Evolutionary conservation across 2,329 filamentous ascomycete species (phyloP), one percentile per base, ranked within the genome.

Genomic region (Grosmannia penicillata): DNA sequence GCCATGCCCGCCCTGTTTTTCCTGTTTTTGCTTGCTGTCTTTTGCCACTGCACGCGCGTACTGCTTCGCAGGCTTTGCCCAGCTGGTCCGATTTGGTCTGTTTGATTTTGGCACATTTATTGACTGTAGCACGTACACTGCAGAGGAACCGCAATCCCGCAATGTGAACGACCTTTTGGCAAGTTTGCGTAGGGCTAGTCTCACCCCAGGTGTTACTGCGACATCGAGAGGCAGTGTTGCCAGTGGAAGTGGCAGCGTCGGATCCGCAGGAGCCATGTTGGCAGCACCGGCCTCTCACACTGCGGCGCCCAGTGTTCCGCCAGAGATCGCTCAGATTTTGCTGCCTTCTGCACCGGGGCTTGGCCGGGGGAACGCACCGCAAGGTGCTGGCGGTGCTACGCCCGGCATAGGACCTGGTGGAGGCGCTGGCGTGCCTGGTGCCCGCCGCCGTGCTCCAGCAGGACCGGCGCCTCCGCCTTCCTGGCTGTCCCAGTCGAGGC

Each of bases 101-200:
- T n/a, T n/a, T n/a, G n/a, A n/a, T n/a, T n/a, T n/a, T n/a, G n/a
- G n/a, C n/a, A n/a, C n/a, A n/a, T 28, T 29, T 25, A 32, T 42
- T 36, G 8, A 21, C 23, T 32, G 33, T 36, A 13, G 7, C 26
- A 27, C n/a, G 6, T 21, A 18, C 8, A 14, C 27, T 8, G 18
- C 39, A 47, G 45, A 47, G 23, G 45, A 43, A 21, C 40, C 45
- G 8, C 40, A 43, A 27, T 29, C 38, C 34, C 60, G 57, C 36
- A 57, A 65, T 42, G 74, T 78, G 51, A 78, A 78, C 52, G 67
- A 77, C 45, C 58, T 75, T 43, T 66, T 78, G 49, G 64, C 69
- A 43, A 66, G 63, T 44, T 52, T 75, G 47, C 71, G 74, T 50
- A 68, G 64, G 49, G 57, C 58, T 38, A 60, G 59, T 33, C 40